These are phyloP conservation scores for Cryphonectria radicalis DNA, from an alignment of 2,329 filamentous ascomycete genomes.

Conservation along the genomic window DNA sequence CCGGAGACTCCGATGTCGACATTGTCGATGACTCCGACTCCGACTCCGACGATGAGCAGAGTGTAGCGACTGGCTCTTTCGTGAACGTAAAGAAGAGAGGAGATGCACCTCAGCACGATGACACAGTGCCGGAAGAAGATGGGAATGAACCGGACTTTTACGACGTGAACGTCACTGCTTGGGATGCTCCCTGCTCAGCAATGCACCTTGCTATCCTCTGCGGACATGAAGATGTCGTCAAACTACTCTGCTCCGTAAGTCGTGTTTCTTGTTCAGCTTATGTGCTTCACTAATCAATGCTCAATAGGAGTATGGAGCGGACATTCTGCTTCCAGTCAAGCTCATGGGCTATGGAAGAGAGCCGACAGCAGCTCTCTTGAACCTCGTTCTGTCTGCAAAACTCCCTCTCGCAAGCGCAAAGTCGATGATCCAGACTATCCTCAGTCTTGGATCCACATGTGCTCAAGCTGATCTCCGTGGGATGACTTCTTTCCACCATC, in stretches of 20 bases:
- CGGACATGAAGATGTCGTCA: constrained; percentile 71
- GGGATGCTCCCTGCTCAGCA: constrained; percentile 76
- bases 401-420: constrained; percentile 67
- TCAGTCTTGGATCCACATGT: constrained; percentile 72
- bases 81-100: constrained; percentile 64
- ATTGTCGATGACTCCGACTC: constrained; percentile 48
- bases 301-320: constrained; percentile 69
- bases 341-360: constrained; percentile 54
- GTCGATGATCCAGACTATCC: constrained; percentile 66
- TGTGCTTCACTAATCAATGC: background rate
- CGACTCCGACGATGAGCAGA: constrained; percentile 56
- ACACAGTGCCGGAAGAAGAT: constrained; percentile 58
- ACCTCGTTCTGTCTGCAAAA: constrained; percentile 68
- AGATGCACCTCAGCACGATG: constrained; percentile 34
- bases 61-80: constrained; percentile 72
- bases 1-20: constrained; percentile 49
- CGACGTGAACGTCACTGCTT: constrained; percentile 76
- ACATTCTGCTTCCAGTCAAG: constrained; percentile 76
- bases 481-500: constrained; percentile 69
- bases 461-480: constrained; percentile 72
- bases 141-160: constrained; percentile 78
- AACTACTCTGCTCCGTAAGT: constrained; percentile 61
- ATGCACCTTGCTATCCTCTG: constrained; percentile 79
- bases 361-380: constrained; percentile 64
- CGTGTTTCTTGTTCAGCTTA: background rate